A percentile compares a stretch with the other conserved stretches of the same genome.
phyloP scores from a whole-genome alignment of 192 early-diverging fungal genomes.

The Chytriomyces sp. region DNA sequence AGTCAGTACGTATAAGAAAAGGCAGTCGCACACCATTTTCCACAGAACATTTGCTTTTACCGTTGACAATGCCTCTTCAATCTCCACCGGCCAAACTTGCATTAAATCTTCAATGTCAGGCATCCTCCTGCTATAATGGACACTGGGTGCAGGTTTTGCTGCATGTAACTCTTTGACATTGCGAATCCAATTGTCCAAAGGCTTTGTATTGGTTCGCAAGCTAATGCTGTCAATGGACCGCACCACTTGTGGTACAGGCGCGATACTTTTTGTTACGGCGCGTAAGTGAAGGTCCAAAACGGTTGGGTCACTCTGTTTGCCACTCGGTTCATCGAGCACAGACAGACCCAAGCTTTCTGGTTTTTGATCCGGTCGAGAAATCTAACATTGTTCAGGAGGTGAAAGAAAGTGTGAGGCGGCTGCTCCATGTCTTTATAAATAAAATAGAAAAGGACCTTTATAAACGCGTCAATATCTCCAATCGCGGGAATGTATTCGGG shows the following conservation, averaged over 20 bases:
- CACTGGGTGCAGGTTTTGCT: slow-evolving; percentile 46
- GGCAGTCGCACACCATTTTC: too few relatives aligned
- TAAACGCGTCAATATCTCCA: slow-evolving; percentile 70
- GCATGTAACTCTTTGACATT: slow-evolving; percentile 61
- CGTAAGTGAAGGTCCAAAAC: slow-evolving; percentile 62
- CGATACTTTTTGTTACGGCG: slow-evolving; percentile 51
- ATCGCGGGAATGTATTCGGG: slow-evolving; percentile 68
- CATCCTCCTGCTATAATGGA: slow-evolving; percentile 54
- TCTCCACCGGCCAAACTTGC: slow-evolving; percentile 62
- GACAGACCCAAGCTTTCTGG: slow-evolving; percentile 55
- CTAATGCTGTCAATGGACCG: slow-evolving; percentile 42
- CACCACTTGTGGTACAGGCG: slow-evolving; percentile 44
- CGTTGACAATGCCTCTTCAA: slow-evolving; percentile 53
- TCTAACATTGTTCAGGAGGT: slow-evolving; percentile 33
- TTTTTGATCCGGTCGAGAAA: slow-evolving; percentile 54
- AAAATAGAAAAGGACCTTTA: slow-evolving; percentile 46
- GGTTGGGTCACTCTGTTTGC: slow-evolving; percentile 58
- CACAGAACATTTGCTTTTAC: slow-evolving; percentile 23
- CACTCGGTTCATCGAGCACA: slow-evolving; percentile 59
- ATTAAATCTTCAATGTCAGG: slow-evolving; percentile 67
- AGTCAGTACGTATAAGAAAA: not conserved
- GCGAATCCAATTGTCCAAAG: slow-evolving; percentile 60
- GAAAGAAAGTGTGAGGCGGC: not conserved
- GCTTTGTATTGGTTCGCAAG: slow-evolving; percentile 40
- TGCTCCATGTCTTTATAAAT: not conserved